Base-by-base conservation (phyloP, 352 stramenopile species). In the Phytopythium ostracodes region DNA sequence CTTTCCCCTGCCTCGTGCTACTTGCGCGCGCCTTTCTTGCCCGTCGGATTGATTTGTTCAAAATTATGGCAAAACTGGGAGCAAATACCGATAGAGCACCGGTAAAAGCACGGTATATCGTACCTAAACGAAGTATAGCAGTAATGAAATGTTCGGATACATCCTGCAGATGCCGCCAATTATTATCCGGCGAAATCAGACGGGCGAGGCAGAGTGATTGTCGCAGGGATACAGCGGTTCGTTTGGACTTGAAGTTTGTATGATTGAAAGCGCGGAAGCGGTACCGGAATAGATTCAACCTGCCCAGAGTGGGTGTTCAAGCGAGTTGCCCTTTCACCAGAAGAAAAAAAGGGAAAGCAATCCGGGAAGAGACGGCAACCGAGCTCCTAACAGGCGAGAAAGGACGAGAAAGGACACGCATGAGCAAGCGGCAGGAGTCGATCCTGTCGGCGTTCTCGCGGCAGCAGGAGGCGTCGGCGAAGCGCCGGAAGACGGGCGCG, bases 371-470 rank as follows among this genome's bases (percentile, higher is more conserved):
- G 10, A 51, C 24, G 44, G n/a, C 44, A 51, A 29, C 5, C 38
- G 7, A 44, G 12, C 38, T 17, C 12, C 8, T 6, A n/a, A 15
- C 38, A 38, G 17, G 5, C 18, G 29, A 44, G 35, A 56, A 49
- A 56, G 43, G 27, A 38, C 47, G 55, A n/a, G 35, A 56, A 49
- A 56, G 43, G 27, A 38, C 47, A 49, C 20, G 24, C 27, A 80
- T 77, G 72, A 77, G 65, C 70, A 77, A 67, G 64, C 72, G 69
- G 59, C 75, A 83, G 65, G 72, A 78, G 63, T 80, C 70, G 43
- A 70, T 83, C 17, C 76, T 67, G 72, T 70, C 67, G 50, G 66
- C 72, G 36, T 79, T 80, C 56, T 60, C 70, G 35, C 59, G 72
- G 40, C 75, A 83, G 67, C 70, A 66, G 24, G 52, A 69, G 57